Percentiles rank a stretch among this genome's conserved stretches.
phyloP scores from a whole-genome alignment of 73 alveolate genomes.

The Paramecium caudatum region DNA sequence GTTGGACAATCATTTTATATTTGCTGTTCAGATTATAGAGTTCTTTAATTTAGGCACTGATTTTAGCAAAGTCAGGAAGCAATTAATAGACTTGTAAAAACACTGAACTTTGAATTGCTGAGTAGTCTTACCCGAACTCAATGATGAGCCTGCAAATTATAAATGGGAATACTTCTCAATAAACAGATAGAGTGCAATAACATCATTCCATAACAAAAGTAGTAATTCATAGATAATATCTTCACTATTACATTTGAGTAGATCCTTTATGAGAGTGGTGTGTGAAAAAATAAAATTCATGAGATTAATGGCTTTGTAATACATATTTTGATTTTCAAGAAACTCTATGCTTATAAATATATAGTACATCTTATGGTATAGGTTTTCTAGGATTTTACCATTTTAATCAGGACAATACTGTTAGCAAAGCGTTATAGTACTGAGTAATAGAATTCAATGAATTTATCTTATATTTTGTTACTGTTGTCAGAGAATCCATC shows the following conservation, averaged over 20 bases:
- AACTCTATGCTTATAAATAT: background rate
- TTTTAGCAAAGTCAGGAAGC: background rate
- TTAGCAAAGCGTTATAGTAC: constrained; percentile 31
- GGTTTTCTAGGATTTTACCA: constrained; percentile 2
- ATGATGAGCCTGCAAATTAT: background rate
- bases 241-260: background rate
- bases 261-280: background rate
- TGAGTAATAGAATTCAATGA: background rate
- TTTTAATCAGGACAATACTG: background rate
- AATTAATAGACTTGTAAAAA: constrained; percentile 6
- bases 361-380: background rate
- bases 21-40: background rate
- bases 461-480: background rate
- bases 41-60: background rate
- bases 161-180: background rate
- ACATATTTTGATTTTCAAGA: constrained; percentile 23
- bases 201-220: constrained; percentile 56
- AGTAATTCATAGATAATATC: constrained; percentile 34
- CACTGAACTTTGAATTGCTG: background rate
- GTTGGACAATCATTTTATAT: background rate
- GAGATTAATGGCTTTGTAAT: constrained; percentile 22
- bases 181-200: constrained; percentile 48
- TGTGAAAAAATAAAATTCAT: constrained; percentile 20
- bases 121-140: constrained; percentile 7
- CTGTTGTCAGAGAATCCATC: background rate